Evolutionary conservation across 225 moss, liverwort and hornwort genomes (phyloP).

Genomic region (Thuidium tamariscinum): DNA sequence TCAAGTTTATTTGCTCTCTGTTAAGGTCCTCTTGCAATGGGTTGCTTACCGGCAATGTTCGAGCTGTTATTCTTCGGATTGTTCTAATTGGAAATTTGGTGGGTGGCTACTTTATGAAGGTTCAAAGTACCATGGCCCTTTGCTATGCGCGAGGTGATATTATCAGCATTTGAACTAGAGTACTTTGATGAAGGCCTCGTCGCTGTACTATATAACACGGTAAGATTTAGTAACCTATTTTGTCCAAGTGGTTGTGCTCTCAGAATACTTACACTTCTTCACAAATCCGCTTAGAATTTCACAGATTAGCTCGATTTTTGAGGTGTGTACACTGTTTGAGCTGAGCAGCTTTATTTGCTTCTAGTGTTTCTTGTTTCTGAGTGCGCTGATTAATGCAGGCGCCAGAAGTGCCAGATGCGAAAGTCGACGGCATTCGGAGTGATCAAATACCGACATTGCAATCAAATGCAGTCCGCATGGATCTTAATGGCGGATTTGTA

Average conservation of each 20-base stretch:
- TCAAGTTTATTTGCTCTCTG: background rate
- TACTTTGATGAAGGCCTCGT: conserved; percentile 75
- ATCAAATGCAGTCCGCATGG: conserved; percentile 63
- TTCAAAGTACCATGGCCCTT: conserved; percentile 97
- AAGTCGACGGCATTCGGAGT: conserved; percentile 51
- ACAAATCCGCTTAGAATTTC: background rate
- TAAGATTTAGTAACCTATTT: conserved; percentile 15
- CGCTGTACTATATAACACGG: conserved; percentile 65
- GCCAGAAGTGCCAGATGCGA: conserved; percentile 64
- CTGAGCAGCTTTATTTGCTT: background rate
- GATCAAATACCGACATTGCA: conserved; percentile 46
- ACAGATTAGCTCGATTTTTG: background rate
- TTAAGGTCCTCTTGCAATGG: background rate
- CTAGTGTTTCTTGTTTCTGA: background rate
- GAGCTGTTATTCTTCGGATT: background rate
- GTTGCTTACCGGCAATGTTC: background rate
- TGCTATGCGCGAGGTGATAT: conserved; percentile 79
- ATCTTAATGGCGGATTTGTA: conserved; percentile 71
- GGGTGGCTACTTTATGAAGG: conserved; percentile 29
- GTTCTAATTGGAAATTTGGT: conserved; percentile 7
- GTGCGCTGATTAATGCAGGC: conserved; percentile 25
- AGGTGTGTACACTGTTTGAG: background rate
- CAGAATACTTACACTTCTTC: background rate
- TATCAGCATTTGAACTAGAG: conserved; percentile 81
- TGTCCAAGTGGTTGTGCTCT: background rate